Evolutionary conservation across 1,284 basidiomycete genomes (phyloP), one percentile per base, ranked within the genome.

Genomic region (Irpex rosettiformis): DNA sequence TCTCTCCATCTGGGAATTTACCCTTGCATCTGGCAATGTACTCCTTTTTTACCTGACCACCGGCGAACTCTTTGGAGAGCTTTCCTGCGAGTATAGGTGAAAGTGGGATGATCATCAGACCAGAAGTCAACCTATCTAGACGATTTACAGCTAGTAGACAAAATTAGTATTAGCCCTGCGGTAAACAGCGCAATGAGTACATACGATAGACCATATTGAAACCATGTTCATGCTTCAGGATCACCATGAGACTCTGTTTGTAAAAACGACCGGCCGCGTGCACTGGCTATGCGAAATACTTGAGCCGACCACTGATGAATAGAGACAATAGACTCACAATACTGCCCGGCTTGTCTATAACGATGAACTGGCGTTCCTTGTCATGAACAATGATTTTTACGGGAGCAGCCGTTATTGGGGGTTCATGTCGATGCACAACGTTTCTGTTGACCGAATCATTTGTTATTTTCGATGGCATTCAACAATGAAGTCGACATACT

Each of bases 381-480:
- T 98, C 93, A 49, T 89, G 83, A 21, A 86, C 75, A 5, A 98
- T 77, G 49, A 99, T 83, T 62, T 88, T 84, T 55, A 99, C 87
- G 0, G 93, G 92, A 8, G 84, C 92, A 4, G 91, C 88, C 1
- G 94, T 91, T 2, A 99, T 89, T 0, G 97, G 94, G 3, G 97
- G 96, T 73, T 99, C 97, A 71, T 99, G 97, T 16, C 94, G 80
- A 73, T 98, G 96, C 1, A 96, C 94, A 3, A 94, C 84, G 70
- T 98, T 98, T 68, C 94, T 96, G 64, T 3, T 18, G 27, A 27
- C 13, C 21, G 21, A 51, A 28, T 7, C 43, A 47, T 16, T n/a
- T 24, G 22, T 47, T 10, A 47, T 10, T 10, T 47, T 18, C 48
- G 7, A 28, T 8, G 22, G 18, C 10, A 22, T 21, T n/a, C 25